Evolutionary conservation across 192 early-diverging fungal genomes (phyloP).

Genomic region (Entomortierella beljakovae): DNA sequence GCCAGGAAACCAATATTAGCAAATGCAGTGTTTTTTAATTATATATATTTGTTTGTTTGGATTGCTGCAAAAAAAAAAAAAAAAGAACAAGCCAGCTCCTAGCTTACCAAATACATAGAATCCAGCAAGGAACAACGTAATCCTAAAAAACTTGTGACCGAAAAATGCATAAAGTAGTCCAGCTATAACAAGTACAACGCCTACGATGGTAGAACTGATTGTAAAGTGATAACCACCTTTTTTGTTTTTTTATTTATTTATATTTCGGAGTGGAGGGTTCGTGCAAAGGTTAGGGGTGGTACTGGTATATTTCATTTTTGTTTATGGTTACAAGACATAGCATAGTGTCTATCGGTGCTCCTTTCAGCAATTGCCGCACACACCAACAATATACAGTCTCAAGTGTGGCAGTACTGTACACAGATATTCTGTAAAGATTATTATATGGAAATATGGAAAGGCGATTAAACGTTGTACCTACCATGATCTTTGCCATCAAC

Average conservation of each 20-base stretch:
- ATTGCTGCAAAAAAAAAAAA: not conserved
- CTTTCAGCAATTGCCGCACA: too few relatives aligned
- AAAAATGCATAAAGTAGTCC: conserved; percentile 76
- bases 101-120: conserved; percentile 73
- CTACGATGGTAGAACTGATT: conserved; percentile 50
- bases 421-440: too few relatives aligned
- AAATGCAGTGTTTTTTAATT: too few relatives aligned
- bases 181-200: conserved; percentile 67
- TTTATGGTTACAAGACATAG: too few relatives aligned
- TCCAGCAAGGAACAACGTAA: conserved; percentile 80
- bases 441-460: too few relatives aligned
- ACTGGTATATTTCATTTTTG: not conserved
- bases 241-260: not conserved
- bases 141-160: conserved; percentile 70
- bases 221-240: conserved; percentile 35
- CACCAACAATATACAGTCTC: too few relatives aligned
- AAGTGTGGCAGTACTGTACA: too few relatives aligned
- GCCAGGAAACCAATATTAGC: too few relatives aligned
- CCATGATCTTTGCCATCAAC: not conserved
- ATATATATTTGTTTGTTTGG: too few relatives aligned
- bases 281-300: not conserved
- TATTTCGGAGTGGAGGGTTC: not conserved
- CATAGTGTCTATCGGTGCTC: too few relatives aligned
- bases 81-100: not conserved
- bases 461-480: not conserved